These are phyloP conservation scores for Dryas alaskensis DNA, from an alignment of 306 rosid species.

Conservation along the genomic window DNA sequence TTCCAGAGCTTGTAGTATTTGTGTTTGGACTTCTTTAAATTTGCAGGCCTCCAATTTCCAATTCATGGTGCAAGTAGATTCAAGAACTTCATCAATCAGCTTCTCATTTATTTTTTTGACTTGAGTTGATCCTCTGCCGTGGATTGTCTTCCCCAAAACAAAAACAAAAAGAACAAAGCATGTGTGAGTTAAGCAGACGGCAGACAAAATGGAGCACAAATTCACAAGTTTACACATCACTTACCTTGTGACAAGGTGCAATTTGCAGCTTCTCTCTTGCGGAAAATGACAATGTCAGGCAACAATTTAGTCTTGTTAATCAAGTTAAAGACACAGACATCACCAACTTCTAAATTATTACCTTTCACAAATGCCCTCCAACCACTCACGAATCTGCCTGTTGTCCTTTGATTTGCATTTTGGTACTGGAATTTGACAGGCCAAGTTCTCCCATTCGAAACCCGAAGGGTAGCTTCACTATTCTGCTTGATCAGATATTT, in stretches of 20 bases:
- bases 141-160: not conserved
- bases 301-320: not conserved
- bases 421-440: not conserved
- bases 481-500: not conserved
- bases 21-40: not conserved
- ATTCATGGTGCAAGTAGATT: too few species aligned
- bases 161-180: not conserved
- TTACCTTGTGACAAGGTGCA: not conserved
- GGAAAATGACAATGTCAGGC: not conserved
- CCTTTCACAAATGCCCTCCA: conserved; percentile 22
- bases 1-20: too few species aligned
- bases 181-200: not conserved
- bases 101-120: not conserved
- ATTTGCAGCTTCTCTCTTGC: not conserved
- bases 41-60: too few species aligned
- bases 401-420: not conserved
- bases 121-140: not conserved
- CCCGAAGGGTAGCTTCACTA: conserved; percentile 5
- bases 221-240: not conserved
- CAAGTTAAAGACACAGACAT: not conserved
- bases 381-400: not conserved
- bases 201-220: not conserved
- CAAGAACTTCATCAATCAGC: not conserved
- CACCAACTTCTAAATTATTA: conserved; percentile 16
- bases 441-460: conserved; percentile 15